Base-by-base conservation (phyloP, 2,329 filamentous ascomycete species). In the Fusarium heterosporum region DNA sequence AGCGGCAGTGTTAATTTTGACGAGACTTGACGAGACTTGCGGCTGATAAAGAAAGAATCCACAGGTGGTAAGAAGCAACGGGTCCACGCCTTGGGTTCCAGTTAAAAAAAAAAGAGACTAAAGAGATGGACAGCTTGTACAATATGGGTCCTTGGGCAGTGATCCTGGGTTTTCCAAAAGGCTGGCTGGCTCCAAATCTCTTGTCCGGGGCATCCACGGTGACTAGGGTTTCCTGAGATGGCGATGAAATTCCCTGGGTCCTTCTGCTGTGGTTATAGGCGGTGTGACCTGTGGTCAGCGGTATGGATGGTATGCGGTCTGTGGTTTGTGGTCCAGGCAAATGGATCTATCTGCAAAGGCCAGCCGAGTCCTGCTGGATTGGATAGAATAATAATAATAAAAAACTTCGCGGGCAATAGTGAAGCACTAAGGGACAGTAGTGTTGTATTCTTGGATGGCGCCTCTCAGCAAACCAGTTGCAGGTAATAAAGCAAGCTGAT, bases 21-120 rank as follows among this genome's bases (percentile, higher is more conserved):
- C 46, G 61, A 66, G 61, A 70, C 55, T 50, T 49, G 70, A 70
- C 68, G 63, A 71, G 72, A 70, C 68, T 70, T 72, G 70, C 63
- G 69, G 69, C 72, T 74, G 72, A 73, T 74, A 72, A 74, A 71
- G 65, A 70, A 71, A 63, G 60, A 73, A 70, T 72, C 72, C 72
- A 73, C 72, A 65, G 49, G 68, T 38, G 61, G 58, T 51, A 61
- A 68, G 61, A 70, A 73, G 68, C 61, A 61, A 60, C 50, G 57
- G 58, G 58, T 64, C 66, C 68, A 61, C 64, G 56, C 55, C 63
- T 72, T 69, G 58, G 70, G 68, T 65, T 74, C 68, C 70, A 64
- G 70, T 61, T 53, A 50, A 65, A 72, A 61, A 70, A 67, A 67
- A 54, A 61, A 60, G 57, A 62, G 64, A 73, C 67, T 73, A 74